A percentile compares a stretch with the other conserved stretches of the same genome.
These are phyloP conservation scores for Curvularia sp. DNA, from an alignment of 2,329 filamentous ascomycete species.

Conservation along the genomic window DNA sequence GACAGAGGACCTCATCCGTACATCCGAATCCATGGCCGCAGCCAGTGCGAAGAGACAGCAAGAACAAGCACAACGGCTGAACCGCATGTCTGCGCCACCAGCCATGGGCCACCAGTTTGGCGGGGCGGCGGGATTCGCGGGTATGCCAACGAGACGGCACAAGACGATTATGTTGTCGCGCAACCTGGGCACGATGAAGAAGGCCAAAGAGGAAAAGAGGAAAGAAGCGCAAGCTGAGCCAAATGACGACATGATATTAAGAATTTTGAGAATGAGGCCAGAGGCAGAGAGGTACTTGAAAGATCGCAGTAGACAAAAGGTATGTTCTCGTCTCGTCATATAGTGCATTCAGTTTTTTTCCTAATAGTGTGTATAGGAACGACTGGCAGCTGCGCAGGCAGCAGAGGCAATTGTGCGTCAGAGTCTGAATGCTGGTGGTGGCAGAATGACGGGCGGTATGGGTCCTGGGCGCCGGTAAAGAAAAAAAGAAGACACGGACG, in stretches of 20 bases:
- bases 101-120: conserved; percentile 61
- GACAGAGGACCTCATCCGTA: conserved; percentile 88
- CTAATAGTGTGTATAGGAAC: conserved; percentile 60
- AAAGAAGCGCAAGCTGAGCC: conserved; percentile 96
- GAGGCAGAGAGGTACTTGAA: conserved; percentile 88
- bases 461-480: conserved; percentile 13
- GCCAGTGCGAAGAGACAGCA: conserved; percentile 81
- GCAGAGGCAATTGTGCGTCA: conserved; percentile 95
- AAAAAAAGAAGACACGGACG: neutral
- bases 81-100: conserved; percentile 74
- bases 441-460: conserved; percentile 58
- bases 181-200: conserved; percentile 94
- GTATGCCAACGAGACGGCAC: conserved; percentile 61
- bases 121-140: conserved; percentile 65
- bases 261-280: conserved; percentile 92
- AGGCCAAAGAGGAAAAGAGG: conserved; percentile 93
- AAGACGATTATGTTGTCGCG: conserved; percentile 85
- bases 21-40: conserved; percentile 94
- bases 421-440: conserved; percentile 72
- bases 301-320: conserved; percentile 88
- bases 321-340: conserved; percentile 18
- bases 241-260: conserved; percentile 96
- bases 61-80: conserved; percentile 63
- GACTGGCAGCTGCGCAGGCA: conserved; percentile 85
- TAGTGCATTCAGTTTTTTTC: neutral